Conservation (phyloP, 768 basidiomycete genomes). For the Trametopsis cervina region DNA sequence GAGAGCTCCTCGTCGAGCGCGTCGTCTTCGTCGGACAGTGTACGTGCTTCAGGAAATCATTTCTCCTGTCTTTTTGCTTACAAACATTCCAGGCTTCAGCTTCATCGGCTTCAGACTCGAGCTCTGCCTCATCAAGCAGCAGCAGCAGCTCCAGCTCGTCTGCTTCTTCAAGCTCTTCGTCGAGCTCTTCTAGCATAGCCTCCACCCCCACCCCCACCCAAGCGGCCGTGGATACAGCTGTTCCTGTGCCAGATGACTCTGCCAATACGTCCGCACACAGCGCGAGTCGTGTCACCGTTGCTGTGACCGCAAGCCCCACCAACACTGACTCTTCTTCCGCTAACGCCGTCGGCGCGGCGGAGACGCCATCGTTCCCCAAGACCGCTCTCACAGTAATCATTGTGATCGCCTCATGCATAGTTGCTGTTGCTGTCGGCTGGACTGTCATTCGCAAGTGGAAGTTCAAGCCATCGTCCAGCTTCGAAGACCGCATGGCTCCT, state of each 20-base stretch:
- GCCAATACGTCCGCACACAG: slow-evolving; percentile 6
- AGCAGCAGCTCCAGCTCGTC: slow-evolving; percentile 4
- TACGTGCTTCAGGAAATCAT: slow-evolving; percentile 4
- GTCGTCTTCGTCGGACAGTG: neutral
- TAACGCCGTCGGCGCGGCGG: slow-evolving; percentile 13
- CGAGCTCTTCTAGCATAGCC: neutral
- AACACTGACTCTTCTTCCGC: slow-evolving; percentile 19
- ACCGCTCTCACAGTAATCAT: slow-evolving; percentile 56
- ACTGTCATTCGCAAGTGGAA: slow-evolving; percentile 92
- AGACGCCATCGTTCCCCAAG: slow-evolving; percentile 35
- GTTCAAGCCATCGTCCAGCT: slow-evolving; percentile 71
- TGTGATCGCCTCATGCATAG: slow-evolving; percentile 61
- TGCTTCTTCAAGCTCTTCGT: slow-evolving; percentile 2
- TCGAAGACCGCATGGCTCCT: slow-evolving; percentile 80
- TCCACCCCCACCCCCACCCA: slow-evolving; percentile 1
- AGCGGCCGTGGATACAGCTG: slow-evolving; percentile 5
- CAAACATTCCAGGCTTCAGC: slow-evolving; percentile 2
- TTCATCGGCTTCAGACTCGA: slow-evolving; percentile 15
- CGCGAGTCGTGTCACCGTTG: slow-evolving; percentile 5
- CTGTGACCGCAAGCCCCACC: slow-evolving; percentile 20
- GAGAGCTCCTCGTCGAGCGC: neutral
- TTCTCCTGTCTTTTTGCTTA: neutral
- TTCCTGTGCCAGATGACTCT: slow-evolving; percentile 4
- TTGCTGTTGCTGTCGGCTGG: slow-evolving; percentile 70
- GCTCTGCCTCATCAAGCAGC: slow-evolving; percentile 6